A percentile compares a stretch with the other conserved stretches of the same genome.
Conservation (phyloP, 306 rosid species). For the Prunus kanzakura region DNA sequence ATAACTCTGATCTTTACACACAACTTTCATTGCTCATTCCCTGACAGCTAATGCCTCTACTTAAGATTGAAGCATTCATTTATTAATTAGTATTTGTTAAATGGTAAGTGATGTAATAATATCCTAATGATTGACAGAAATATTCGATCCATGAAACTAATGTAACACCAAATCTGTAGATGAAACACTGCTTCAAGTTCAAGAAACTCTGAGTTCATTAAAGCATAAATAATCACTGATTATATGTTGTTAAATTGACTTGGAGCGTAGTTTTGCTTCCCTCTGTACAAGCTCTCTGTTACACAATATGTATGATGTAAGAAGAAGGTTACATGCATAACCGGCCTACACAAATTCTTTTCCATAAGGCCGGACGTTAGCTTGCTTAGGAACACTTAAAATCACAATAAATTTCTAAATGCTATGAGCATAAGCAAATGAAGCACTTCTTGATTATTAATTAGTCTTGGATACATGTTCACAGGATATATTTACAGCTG, state of each 20-base stretch:
- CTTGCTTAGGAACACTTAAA: not conserved
- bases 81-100: not conserved
- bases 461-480: not conserved
- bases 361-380: not conserved
- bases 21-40: not conserved
- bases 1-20: not conserved
- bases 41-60: not conserved
- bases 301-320: too few relatives aligned
- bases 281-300: too few relatives aligned
- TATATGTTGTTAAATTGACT: too few relatives aligned
- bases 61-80: not conserved
- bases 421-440: not conserved
- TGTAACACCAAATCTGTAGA: not conserved
- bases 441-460: not conserved
- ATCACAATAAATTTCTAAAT: not conserved
- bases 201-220: too few relatives aligned
- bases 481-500: constrained; percentile 56
- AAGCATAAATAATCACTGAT: too few relatives aligned
- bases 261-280: too few relatives aligned
- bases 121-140: too few relatives aligned
- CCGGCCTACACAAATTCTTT: not conserved
- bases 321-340: too few relatives aligned
- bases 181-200: not conserved
- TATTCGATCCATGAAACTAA: not conserved
- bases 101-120: not conserved